Conservation (phyloP, 2,329 filamentous ascomycete species). For the Orbilia blumenaviensis region DNA sequence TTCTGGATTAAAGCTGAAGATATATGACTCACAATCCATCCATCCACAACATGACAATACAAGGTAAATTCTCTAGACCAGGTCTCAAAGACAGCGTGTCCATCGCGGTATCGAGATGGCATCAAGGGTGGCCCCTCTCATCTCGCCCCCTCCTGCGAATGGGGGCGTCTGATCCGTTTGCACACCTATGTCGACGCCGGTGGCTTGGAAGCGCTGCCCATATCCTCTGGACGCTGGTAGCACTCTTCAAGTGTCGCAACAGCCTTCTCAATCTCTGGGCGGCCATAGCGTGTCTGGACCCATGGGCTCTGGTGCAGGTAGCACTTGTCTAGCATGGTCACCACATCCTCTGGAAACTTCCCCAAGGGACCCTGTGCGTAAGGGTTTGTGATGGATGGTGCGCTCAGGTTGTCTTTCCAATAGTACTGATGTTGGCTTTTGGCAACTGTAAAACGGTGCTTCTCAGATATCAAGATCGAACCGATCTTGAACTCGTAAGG, state of each 20-base stretch:
- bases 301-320: not conserved
- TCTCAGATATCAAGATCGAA: slow-evolving; percentile 19
- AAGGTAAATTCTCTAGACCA: too few relatives aligned
- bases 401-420: not conserved
- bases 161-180: not conserved
- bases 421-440: not conserved
- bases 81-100: not conserved
- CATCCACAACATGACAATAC: too few relatives aligned
- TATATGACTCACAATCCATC: too few relatives aligned
- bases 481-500: not conserved
- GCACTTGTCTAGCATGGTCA: not conserved
- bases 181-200: not conserved
- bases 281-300: not conserved
- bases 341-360: not conserved
- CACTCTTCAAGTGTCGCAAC: slow-evolving; percentile 12
- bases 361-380: not conserved
- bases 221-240: slow-evolving; percentile 12
- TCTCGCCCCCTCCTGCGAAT: not conserved
- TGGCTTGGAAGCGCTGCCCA: slow-evolving; percentile 13
- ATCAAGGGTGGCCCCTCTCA: not conserved
- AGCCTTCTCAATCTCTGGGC: not conserved
- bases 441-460: slow-evolving; percentile 7
- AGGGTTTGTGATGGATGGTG: not conserved
- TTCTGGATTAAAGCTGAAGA: too few relatives aligned
- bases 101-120: not conserved